Percentiles rank a stretch among this genome's conserved stretches.
Conservation (phyloP, 768 basidiomycete species). For the Chlorophyllum brunneum region DNA sequence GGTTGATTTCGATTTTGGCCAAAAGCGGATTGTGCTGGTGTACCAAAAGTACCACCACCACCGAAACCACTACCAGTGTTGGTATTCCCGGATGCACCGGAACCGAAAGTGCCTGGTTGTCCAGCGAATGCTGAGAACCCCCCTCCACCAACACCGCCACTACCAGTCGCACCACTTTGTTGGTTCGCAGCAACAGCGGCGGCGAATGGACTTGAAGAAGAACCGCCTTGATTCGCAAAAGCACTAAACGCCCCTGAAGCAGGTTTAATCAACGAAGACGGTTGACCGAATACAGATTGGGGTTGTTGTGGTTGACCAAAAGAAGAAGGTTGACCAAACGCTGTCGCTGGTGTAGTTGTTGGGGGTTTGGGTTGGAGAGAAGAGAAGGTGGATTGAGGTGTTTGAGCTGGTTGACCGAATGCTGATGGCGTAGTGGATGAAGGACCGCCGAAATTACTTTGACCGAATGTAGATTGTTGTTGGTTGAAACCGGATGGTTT, state of each 20-base stretch:
- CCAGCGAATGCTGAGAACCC: conserved; percentile 52
- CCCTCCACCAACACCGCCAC: conserved; percentile 21
- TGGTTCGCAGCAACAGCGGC: conserved; percentile 13
- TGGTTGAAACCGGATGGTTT: conserved; percentile 10
- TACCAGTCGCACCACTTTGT: conserved; percentile 7
- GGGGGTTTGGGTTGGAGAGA: conserved; percentile 1
- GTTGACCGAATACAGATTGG: conserved; percentile 40
- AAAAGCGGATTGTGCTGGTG: conserved; percentile 14
- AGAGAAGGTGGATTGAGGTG: conserved; percentile 25
- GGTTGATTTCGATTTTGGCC: conserved; percentile 16
- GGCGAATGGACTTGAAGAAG: conserved; percentile 32
- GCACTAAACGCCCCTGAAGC: conserved; percentile 50
- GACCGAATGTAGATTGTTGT: conserved; percentile 28
- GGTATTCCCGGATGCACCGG: conserved; percentile 19
- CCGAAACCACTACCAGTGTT: conserved; percentile 25
- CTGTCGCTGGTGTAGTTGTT: conserved; percentile 21
- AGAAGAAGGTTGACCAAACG: conserved; percentile 29
- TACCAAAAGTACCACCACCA: conserved; percentile 22
- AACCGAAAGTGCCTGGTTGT: conserved; percentile 40
- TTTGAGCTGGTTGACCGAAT: conserved; percentile 35
- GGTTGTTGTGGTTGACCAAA: conserved; percentile 23
- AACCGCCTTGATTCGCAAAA: conserved; percentile 27
- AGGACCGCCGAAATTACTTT: conserved; percentile 14
- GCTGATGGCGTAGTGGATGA: conserved; percentile 20
- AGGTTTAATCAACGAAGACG: conserved; percentile 46